phyloP scores from a whole-genome alignment of 169 alveolate genomes.

The Babesia bigemina region DNA sequence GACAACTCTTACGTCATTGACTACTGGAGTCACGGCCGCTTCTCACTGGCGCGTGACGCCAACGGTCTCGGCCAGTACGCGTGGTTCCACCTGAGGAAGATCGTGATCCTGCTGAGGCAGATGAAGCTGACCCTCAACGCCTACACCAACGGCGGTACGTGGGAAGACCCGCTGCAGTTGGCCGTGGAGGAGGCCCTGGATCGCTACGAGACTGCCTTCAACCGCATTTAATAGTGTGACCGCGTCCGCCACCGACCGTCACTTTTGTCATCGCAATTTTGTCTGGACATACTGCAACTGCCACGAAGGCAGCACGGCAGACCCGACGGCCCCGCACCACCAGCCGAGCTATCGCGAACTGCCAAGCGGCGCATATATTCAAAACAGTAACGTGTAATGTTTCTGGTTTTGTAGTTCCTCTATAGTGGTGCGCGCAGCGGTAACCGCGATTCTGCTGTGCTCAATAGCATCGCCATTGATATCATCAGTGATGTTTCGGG shows the following conservation, averaged over 20 bases:
- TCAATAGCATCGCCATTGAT: too few relatives aligned
- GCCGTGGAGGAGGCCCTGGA: slow-evolving; percentile 40
- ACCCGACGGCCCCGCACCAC: background rate
- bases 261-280: too few relatives aligned
- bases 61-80: slow-evolving; percentile 80
- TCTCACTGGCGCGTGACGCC: slow-evolving; percentile 64
- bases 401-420: too few relatives aligned
- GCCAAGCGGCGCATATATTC: too few relatives aligned
- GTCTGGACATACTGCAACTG: background rate
- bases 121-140: slow-evolving; percentile 33
- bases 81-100: slow-evolving; percentile 73
- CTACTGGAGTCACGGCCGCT: slow-evolving; percentile 76
- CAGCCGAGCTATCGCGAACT: background rate
- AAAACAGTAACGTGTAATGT: too few relatives aligned
- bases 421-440: too few relatives aligned
- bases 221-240: slow-evolving; percentile 26
- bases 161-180: slow-evolving; percentile 38
- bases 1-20: slow-evolving; percentile 77
- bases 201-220: slow-evolving; percentile 47
- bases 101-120: slow-evolving; percentile 58
- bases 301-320: background rate
- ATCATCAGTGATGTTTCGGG: too few relatives aligned
- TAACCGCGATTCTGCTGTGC: too few relatives aligned
- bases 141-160: slow-evolving; percentile 56
- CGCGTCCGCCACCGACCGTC: background rate